Base-by-base conservation (phyloP, 116 monocot species). In the Iris pallida region DNA sequence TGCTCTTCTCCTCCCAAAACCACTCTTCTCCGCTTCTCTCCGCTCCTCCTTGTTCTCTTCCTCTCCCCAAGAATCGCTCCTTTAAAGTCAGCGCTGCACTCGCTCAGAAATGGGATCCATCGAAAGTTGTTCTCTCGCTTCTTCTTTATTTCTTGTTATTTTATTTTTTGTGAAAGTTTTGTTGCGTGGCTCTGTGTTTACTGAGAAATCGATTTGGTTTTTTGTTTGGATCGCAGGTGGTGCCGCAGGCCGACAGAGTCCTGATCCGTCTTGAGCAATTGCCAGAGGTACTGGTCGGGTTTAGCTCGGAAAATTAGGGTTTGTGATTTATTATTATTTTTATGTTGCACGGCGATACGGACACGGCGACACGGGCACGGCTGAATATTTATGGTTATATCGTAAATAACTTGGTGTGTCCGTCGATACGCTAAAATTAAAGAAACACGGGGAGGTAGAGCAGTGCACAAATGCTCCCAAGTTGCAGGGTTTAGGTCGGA, bases 201-300 rank as follows among this genome's bases (percentile, higher is more conserved):
- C 11, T 17, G 41, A 4, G 44, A 20, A 46, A 14, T 44, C 53
- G 43, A 7, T 42, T 12, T 18, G 13, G 16, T 30, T 44, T 15
- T 10, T 60, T 64, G 15, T 47, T 61, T 61, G 46, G 45, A 30
- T 58, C 30, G 42, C 83, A 95, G 95, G 85, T 95, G 0, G 81
- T 72, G 64, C 96, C 96, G 45, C 96, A 92, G 53, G 84, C 81
- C 49, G 96, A 96, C 70, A 74, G 92, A 64, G 96, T 96, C 6
- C 89, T 96, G 16, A 61, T 96, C 63, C 96, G 89, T 1, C 87
- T 96, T 13, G 96, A 96, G 65, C 81, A 87, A 75, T 45, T 96
- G 51, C 86, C 96, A 4, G 89, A 96, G 88, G 96, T 89, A 46
- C 56, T 43, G 30, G 30, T 30, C 30, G 3, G 30, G 30, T 30